phyloP scores from a whole-genome alignment of 73 alveolate species.

The Paraurostyla sp. region DNA sequence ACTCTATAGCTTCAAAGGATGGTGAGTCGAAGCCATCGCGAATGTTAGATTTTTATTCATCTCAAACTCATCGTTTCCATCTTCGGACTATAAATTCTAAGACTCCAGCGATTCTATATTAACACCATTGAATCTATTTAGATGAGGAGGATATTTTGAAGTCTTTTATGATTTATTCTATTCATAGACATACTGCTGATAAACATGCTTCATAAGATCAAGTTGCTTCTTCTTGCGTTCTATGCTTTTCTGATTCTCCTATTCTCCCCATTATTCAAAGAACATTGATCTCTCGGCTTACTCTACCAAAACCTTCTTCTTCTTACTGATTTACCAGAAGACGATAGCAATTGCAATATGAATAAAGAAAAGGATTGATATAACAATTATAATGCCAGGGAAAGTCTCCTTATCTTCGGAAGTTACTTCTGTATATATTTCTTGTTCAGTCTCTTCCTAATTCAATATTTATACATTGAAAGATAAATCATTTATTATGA shows the following conservation, averaged over 20 bases:
- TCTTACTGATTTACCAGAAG: neutral
- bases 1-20: too few relatives aligned
- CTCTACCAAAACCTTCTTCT: neutral
- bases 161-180: neutral
- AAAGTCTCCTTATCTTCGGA: neutral
- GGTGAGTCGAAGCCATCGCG: too few relatives aligned
- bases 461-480: too few relatives aligned
- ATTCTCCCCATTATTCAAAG: conserved; percentile 8
- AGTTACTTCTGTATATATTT: neutral
- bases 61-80: neutral
- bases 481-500: too few relatives aligned
- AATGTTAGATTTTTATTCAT: neutral
- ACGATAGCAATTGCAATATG: neutral
- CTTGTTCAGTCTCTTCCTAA: too few relatives aligned
- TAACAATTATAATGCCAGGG: neutral
- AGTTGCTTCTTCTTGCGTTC: neutral
- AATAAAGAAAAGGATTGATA: neutral
- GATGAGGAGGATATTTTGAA: too few relatives aligned
- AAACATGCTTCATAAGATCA: conserved; percentile 12
- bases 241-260: neutral
- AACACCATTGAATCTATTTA: neutral
- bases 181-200: neutral
- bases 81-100: neutral
- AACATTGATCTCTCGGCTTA: neutral
- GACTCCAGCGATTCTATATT: conserved; percentile 7